These are phyloP conservation scores for Geotrichum macrosporum DNA, from an alignment of 1,139 yeast species.

Conservation along the genomic window DNA sequence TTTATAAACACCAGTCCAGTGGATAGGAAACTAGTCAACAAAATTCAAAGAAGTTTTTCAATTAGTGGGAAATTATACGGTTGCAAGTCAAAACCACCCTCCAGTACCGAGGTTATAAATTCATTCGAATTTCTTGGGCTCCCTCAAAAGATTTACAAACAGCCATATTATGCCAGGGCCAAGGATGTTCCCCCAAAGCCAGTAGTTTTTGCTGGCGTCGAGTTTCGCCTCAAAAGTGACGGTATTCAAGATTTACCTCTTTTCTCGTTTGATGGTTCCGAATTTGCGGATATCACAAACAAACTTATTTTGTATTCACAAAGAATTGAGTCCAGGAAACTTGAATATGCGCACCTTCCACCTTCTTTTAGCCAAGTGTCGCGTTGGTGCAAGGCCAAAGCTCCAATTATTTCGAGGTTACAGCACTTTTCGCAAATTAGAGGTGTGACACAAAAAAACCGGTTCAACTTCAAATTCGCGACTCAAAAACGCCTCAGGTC, in stretches of 20 bases:
- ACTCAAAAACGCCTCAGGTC: constrained; percentile 22
- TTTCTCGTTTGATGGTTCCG: constrained; percentile 25
- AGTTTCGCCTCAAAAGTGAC: constrained; percentile 43
- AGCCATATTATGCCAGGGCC: constrained; percentile 58
- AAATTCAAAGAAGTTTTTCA: not conserved
- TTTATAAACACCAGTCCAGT: not conserved
- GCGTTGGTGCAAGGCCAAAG: constrained; percentile 28
- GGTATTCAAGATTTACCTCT: constrained; percentile 28
- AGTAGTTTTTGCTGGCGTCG: constrained; percentile 62
- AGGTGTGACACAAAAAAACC: constrained; percentile 23
- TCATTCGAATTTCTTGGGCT: constrained; percentile 46
- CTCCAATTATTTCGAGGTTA: not conserved
- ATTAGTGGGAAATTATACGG: not conserved
- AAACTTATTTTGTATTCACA: constrained; percentile 2
- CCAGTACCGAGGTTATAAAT: constrained; percentile 34
- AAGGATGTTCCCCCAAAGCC: constrained; percentile 54
- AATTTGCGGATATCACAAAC: constrained; percentile 12
- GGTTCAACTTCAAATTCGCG: constrained; percentile 24
- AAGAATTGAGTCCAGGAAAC: not conserved
- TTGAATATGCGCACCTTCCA: constrained; percentile 30
- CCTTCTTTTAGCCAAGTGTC: constrained; percentile 43
- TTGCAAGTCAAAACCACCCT: constrained; percentile 24
- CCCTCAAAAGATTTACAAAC: constrained; percentile 52
- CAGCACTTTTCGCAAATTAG: constrained; percentile 23
- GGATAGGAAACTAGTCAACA: not conserved